These are phyloP conservation scores for Colletotrichum sidae DNA, from an alignment of 2,329 filamentous ascomycete species.

Conservation along the genomic window DNA sequence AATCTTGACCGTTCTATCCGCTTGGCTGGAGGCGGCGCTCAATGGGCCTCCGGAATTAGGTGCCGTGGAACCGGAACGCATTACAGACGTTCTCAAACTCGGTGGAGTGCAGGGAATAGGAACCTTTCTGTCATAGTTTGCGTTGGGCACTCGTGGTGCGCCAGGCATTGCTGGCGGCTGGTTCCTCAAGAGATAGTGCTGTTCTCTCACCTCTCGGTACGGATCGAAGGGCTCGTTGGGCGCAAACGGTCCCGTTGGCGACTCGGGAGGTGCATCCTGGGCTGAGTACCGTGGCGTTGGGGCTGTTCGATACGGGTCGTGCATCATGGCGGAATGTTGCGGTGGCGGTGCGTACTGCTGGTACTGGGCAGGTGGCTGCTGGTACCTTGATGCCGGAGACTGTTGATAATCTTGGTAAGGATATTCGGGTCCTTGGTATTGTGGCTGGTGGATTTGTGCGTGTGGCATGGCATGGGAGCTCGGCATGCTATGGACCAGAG, in stretches of 20 bases:
- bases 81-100: constrained; percentile 23
- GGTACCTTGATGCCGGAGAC: constrained; percentile 40
- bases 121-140: constrained; percentile 36
- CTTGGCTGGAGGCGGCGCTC: constrained; percentile 24
- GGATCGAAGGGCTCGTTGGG: constrained; percentile 18
- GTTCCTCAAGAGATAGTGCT: constrained; percentile 26
- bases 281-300: constrained; percentile 13
- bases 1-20: constrained; percentile 39
- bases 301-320: constrained; percentile 27
- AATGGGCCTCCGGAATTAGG: constrained; percentile 1
- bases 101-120: constrained; percentile 35
- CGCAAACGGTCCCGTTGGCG: not conserved
- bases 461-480: constrained; percentile 28
- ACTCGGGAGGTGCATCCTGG: constrained; percentile 14
- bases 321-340: constrained; percentile 21
- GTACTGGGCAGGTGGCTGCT: constrained; percentile 37
- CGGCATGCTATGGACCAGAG: constrained; percentile 40
- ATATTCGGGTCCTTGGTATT: constrained; percentile 38
- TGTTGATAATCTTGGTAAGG: constrained; percentile 40
- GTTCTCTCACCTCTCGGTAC: constrained; percentile 27
- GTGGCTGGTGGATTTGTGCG: constrained; percentile 18
- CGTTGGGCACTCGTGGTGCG: constrained; percentile 29
- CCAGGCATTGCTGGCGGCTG: constrained; percentile 20
- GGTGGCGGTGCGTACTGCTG: constrained; percentile 37
- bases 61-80: constrained; percentile 15